phyloP scores from a whole-genome alignment of 352 stramenopile genomes.

The Phytophthora tubulina region DNA sequence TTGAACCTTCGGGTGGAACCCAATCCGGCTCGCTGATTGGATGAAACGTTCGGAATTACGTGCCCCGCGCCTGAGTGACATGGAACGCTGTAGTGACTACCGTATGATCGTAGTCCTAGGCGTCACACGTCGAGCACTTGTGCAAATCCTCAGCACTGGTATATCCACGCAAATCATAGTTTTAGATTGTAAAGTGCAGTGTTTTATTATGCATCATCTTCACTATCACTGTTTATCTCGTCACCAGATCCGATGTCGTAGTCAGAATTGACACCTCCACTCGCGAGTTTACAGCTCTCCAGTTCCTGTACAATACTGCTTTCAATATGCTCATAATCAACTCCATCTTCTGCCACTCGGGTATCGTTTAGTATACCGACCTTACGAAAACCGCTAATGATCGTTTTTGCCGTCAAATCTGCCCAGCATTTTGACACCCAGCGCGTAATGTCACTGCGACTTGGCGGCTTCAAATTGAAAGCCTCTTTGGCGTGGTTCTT shows the following conservation, averaged over 20 bases:
- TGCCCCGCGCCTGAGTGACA: too few species aligned
- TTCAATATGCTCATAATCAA: background rate
- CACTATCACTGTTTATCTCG: background rate
- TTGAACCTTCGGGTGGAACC: too few species aligned
- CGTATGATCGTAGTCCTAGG: background rate
- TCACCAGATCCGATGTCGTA: background rate
- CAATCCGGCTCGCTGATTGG: too few species aligned
- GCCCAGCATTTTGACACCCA: conserved; percentile 1
- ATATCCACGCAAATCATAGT: background rate
- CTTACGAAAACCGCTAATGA: background rate
- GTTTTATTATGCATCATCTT: background rate
- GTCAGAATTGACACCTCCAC: background rate
- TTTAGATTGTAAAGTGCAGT: background rate
- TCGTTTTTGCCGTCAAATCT: background rate
- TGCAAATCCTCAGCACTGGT: background rate
- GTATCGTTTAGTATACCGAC: background rate
- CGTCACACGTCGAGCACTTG: background rate
- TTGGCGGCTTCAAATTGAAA: conserved; percentile 2
- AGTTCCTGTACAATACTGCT: background rate
- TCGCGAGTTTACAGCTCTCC: background rate
- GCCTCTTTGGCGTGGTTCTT: background rate
- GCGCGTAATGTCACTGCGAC: background rate
- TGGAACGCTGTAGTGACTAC: too few species aligned
- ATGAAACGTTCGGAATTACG: too few species aligned
- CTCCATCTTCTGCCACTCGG: background rate